Evolutionary conservation across 2,329 filamentous ascomycete species (phyloP).

Genomic region (Paecilomyces niveus): DNA sequence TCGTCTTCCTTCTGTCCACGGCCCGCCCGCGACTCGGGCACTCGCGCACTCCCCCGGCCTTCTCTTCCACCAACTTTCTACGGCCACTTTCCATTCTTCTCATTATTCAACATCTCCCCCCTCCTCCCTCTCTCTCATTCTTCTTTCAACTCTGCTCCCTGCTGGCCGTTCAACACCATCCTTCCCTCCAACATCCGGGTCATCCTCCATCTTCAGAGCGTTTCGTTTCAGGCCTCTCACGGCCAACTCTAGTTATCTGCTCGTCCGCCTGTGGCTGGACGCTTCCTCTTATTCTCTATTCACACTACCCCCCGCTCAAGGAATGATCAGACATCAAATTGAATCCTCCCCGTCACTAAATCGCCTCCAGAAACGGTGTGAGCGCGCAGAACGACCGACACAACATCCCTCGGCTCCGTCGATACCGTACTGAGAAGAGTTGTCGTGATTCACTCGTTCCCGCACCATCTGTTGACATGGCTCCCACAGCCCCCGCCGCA

Average conservation of each 20-base stretch:
- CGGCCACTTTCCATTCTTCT: conserved; percentile 7
- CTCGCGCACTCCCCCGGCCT: conserved; percentile 12
- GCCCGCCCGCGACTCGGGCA: conserved; percentile 9
- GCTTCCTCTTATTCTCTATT: conserved; percentile 16
- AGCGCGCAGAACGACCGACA: conserved; percentile 31
- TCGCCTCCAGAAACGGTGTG: conserved; percentile 37
- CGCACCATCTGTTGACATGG: conserved; percentile 25
- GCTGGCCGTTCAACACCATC: conserved; percentile 1
- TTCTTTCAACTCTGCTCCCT: conserved; percentile 10
- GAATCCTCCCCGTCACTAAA: conserved; percentile 30
- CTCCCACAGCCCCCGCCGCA: conserved; percentile 49
- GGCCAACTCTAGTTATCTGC: conserved; percentile 4
- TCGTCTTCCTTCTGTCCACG: conserved; percentile 15
- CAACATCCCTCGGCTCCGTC: conserved; percentile 13
- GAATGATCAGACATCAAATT: conserved; percentile 38
- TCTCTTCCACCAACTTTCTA: conserved; percentile 11
- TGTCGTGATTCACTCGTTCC: conserved; percentile 7
- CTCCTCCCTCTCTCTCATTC: conserved; percentile 11
- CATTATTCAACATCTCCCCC: conserved; percentile 6
- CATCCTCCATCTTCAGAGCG: conserved; percentile 3
- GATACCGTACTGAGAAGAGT: conserved; percentile 18
- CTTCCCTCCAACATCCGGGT: conserved; percentile 6
- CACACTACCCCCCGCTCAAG: conserved; percentile 26
- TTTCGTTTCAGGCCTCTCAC: conserved; percentile 2
- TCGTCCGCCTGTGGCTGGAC: conserved; percentile 36